Evolutionary conservation across 805 yeast genomes (phyloP), one percentile per base, ranked within the genome.

Genomic region (Ogataea dorogensis): DNA sequence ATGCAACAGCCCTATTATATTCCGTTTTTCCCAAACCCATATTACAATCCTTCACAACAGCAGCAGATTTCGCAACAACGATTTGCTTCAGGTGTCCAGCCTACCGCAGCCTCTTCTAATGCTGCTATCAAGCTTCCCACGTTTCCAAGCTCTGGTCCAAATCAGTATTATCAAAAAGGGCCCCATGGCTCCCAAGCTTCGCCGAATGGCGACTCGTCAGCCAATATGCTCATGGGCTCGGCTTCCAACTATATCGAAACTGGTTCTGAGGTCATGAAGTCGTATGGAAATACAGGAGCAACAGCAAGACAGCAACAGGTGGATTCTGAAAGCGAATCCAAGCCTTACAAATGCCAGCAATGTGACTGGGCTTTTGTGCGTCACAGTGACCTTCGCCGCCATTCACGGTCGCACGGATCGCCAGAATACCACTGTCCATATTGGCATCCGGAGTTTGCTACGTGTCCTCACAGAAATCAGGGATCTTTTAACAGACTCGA

Each of bases 401-500:
- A 83, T 51, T 46, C 71, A 13, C 71, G 81, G 44, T 78, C 86
- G 3, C 91, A 83, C 52, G 68, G 70, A 27, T 69, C 73, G 32
- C 89, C 89, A 3, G 70, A 69, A 40, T 77, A 77, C 50, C 80
- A 75, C 44, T 83, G 91, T 53, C 91, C 91, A 3, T 83, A 70
- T 59, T 81, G 85, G 84, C 68, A 68, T 36, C 65, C 70, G 17
- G 84, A 79, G 47, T 58, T 49, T 46, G 77, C 81, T 4, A 73
- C 83, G 5, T 83, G 89, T 54, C 61, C 63, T 5, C 93, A 83
- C 56, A 68, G 83, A 37, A 81, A 81, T 46, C 86, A 83, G 14
- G 89, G 91, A 11, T 74, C 86, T 0, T 84, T 84, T 60, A 78
- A 77, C 49, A 66, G 93, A 28, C 60, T 81, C 42, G 93, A 84